Evolutionary conservation across 225 moss, liverwort and hornwort species (phyloP).

Genomic region (Takakia lepidozioides): DNA sequence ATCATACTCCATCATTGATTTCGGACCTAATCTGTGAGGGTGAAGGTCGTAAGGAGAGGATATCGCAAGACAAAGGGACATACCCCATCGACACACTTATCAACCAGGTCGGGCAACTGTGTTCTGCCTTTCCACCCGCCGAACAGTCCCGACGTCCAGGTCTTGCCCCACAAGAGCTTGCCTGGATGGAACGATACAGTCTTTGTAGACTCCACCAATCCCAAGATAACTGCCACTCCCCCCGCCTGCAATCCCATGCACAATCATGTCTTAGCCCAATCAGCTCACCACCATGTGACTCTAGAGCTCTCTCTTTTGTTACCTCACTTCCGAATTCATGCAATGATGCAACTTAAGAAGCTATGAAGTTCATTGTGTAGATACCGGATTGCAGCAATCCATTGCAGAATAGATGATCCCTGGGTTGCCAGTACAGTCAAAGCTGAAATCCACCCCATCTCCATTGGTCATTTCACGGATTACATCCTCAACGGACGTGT

Average conservation of each 20-base stretch:
- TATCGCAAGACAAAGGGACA: too few relatives aligned
- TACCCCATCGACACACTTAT: constrained; percentile 30
- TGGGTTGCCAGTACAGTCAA: constrained; percentile 35
- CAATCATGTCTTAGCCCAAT: not conserved
- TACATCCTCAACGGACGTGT: constrained; percentile 22
- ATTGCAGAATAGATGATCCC: constrained; percentile 33
- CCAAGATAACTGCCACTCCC: constrained; percentile 27
- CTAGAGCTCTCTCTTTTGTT: not conserved
- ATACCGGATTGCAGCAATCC: constrained; percentile 19
- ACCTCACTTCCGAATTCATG: not conserved
- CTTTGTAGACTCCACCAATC: constrained; percentile 17
- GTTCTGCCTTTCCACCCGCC: constrained; percentile 30
- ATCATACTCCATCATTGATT: too few relatives aligned
- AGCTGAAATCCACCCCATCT: constrained; percentile 33
- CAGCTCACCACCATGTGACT: not conserved
- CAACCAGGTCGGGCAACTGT: constrained; percentile 21
- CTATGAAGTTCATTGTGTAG: not conserved
- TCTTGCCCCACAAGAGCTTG: constrained; percentile 22
- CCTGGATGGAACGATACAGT: constrained; percentile 21
- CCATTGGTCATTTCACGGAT: constrained; percentile 25
- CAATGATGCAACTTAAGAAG: not conserved
- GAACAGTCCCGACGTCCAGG: constrained; percentile 29
- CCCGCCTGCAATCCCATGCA: constrained; percentile 17
- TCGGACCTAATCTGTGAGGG: too few relatives aligned
- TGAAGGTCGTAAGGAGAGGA: too few relatives aligned